Conservation (phyloP, 2,329 filamentous ascomycete species). For the Arthrobotrys iridis region DNA sequence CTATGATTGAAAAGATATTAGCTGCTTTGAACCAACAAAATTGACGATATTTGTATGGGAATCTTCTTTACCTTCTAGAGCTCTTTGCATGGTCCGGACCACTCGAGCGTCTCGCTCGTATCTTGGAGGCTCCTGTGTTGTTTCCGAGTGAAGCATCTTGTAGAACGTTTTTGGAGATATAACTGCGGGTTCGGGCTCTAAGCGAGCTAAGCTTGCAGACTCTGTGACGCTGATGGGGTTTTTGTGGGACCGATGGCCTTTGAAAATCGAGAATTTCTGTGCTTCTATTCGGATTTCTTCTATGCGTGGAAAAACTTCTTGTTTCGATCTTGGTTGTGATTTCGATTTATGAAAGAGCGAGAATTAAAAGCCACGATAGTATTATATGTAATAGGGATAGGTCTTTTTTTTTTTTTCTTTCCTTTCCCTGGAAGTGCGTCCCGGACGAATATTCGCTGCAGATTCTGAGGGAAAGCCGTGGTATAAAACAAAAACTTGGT, state of each 20-base stretch:
- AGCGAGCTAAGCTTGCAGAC: conserved; percentile 4
- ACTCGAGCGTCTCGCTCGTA: conserved; percentile 50
- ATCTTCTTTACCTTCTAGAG: conserved; percentile 44
- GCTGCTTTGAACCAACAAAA: not conserved
- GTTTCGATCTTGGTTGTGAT: not conserved
- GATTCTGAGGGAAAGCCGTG: conserved; percentile 14
- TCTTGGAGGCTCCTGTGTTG: conserved; percentile 45
- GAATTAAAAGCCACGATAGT: not conserved
- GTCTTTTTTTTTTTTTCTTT: not conserved
- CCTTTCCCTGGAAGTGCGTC: conserved; percentile 35
- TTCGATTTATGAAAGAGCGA: conserved; percentile 14
- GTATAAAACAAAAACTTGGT: conserved; percentile 48
- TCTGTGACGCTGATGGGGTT: not conserved
- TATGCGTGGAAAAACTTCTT: not conserved
- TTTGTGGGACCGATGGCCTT: not conserved
- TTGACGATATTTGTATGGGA: not conserved
- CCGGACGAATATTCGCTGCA: conserved; percentile 31
- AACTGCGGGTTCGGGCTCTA: not conserved
- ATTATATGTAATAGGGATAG: not conserved
- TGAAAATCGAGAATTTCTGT: conserved; percentile 2
- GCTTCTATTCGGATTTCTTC: not conserved
- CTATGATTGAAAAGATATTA: conserved; percentile 20
- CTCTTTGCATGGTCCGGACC: conserved; percentile 48
- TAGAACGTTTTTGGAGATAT: not conserved
- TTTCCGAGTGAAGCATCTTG: conserved; percentile 52